These are phyloP conservation scores for Leccinum boreale DNA, from an alignment of 768 basidiomycete species.

Conservation along the genomic window DNA sequence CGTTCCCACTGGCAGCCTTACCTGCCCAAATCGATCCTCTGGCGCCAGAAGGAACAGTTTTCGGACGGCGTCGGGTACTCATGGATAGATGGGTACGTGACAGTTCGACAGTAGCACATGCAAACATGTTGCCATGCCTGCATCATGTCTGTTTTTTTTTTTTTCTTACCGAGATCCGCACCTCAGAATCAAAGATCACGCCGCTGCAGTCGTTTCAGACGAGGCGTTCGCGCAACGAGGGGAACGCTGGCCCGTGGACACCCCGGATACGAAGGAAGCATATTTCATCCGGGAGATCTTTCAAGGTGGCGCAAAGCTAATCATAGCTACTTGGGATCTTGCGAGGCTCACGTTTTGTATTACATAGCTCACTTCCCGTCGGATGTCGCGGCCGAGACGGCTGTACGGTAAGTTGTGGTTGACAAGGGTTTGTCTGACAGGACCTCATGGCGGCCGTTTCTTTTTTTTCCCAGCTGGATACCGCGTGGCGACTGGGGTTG, in stretches of 20 bases:
- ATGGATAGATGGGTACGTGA: constrained; percentile 90
- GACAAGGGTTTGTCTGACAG: constrained; percentile 7
- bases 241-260: constrained; percentile 73
- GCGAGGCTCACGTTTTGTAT: background rate
- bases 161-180: background rate
- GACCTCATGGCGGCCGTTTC: constrained; percentile 10
- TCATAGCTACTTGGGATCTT: background rate
- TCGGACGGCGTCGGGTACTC: constrained; percentile 98
- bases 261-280: constrained; percentile 96
- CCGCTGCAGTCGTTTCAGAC: constrained; percentile 72
- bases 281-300: constrained; percentile 92
- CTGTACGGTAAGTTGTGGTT: constrained; percentile 67
- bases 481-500: constrained; percentile 98
- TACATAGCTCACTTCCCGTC: constrained; percentile 73
- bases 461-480: constrained; percentile 62
- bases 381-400: constrained; percentile 83
- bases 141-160: background rate
- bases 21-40: constrained; percentile 89
- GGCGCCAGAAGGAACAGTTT: constrained; percentile 99
- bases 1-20: constrained; percentile 71
- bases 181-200: constrained; percentile 84
- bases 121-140: background rate
- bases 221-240: constrained; percentile 70
- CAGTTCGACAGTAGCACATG: background rate
- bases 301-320: constrained; percentile 48